Conservation (phyloP, 495 filamentous ascomycete species). For the Echria macrotheca region DNA sequence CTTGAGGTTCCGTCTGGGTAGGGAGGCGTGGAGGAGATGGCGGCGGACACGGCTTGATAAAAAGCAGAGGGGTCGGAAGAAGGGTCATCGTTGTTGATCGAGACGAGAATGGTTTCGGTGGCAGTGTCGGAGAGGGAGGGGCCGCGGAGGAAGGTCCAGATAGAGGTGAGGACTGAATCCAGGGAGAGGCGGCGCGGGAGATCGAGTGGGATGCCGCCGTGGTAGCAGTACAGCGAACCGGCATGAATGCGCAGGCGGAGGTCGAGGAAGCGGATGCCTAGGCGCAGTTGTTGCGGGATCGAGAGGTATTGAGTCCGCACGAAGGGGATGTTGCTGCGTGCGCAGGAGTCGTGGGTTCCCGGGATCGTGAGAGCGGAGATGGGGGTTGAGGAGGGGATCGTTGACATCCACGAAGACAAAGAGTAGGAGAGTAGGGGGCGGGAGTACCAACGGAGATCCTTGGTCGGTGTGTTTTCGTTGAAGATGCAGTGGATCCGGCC, state of each 20-base stretch:
- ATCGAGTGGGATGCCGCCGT: constrained; percentile 33
- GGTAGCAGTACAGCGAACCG: constrained; percentile 54
- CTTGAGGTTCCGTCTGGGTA: constrained; percentile 47
- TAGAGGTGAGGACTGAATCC: constrained; percentile 57
- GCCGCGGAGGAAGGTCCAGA: constrained; percentile 58
- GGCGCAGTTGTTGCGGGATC: constrained; percentile 66
- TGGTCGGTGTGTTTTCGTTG: constrained; percentile 18
- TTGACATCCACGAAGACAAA: constrained; percentile 70
- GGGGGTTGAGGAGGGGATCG: constrained; percentile 58
- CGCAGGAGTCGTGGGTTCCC: constrained; percentile 80
- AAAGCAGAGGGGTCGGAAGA: constrained; percentile 54
- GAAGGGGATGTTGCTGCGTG: constrained; percentile 68
- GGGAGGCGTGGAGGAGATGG: constrained; percentile 14
- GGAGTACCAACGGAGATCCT: constrained; percentile 28
- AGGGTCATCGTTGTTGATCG: constrained; percentile 77
- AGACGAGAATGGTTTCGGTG: constrained; percentile 74
- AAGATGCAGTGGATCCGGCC: constrained; percentile 31
- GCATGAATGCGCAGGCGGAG: constrained; percentile 67
- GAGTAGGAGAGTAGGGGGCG: constrained; percentile 30
- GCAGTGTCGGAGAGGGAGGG: constrained; percentile 66
- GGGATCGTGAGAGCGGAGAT: constrained; percentile 79
- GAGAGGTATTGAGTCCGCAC: constrained; percentile 82
- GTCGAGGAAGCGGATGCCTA: constrained; percentile 87
- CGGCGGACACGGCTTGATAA: constrained; percentile 19
- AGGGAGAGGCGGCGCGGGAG: constrained; percentile 56